Evolutionary conservation across 768 basidiomycete genomes (phyloP), one percentile per base, ranked within the genome.

Genomic region (Pleurotus salmoneostramineus): DNA sequence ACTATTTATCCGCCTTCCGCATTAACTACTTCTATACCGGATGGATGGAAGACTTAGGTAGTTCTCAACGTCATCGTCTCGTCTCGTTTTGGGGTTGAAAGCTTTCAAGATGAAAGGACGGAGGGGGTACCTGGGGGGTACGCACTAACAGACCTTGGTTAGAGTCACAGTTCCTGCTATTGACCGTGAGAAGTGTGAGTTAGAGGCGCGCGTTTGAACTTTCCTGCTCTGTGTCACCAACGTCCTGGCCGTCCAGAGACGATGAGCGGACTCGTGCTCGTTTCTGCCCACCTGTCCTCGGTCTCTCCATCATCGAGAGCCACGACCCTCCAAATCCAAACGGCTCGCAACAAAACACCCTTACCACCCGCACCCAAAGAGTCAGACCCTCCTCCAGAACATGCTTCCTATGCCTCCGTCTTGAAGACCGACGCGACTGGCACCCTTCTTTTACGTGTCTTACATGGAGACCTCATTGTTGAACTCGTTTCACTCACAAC

Each of bases 401-500:
- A 95, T 76, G 91, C 93, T 47, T 79, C 81, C 10, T 81, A 79
- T 66, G 79, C 88, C 34, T 78, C 80, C 15, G 62, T 85, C 54
- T 75, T 88, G 57, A 78, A 85, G 61, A 77, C 85, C 4, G 73
- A 77, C 11, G 66, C 71, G 37, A 82, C 85, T 3, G 88, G 89
- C 12, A 79, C 87, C 50, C 77, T 94, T 55, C 79, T 93, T 52
- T 70, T 87, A 48, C 87, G 93, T 59, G 79, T 92, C 47, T 76
- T 93, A 56, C 87, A 93, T 60, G 83, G 81, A 46, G 88, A 87
- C 27, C 71, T 84, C 61, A 85, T 92, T 50, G 70, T 93, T 44
- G 91, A 95, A 65, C 81, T 95, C 47, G 66, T 85, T 37, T 90
- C 91, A n/a, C 74, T 93, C 46, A 83, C 89, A 4, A 78, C 80